Evolutionary conservation across 768 basidiomycete genomes (phyloP).

Genomic region (Podaxis rugospora): DNA sequence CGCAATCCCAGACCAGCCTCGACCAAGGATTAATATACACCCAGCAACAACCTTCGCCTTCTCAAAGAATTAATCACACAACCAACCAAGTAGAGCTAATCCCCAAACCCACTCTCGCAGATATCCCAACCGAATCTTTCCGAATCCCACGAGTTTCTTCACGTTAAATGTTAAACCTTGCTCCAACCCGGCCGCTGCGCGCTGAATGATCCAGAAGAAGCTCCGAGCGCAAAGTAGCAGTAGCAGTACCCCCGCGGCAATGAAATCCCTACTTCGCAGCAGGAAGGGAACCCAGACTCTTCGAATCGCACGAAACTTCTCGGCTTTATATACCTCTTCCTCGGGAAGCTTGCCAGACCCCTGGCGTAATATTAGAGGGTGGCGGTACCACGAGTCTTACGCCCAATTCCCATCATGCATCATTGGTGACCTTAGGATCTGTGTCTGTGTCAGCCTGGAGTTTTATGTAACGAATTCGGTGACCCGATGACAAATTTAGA

Average conservation of each 20-base stretch:
- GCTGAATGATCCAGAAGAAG: not conserved
- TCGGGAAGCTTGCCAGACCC: not conserved
- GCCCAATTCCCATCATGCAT: not conserved
- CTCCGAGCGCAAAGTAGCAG: not conserved
- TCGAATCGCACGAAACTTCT: not conserved
- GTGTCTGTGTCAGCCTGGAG: not conserved
- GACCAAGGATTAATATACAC: not conserved
- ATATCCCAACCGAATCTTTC: not conserved
- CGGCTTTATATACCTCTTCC: slow-evolving; percentile 5
- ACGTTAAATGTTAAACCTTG: not conserved
- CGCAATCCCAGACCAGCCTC: not conserved
- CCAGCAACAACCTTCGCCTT: not conserved
- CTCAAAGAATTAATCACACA: too few species aligned
- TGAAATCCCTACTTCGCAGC: not conserved
- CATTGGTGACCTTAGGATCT: not conserved
- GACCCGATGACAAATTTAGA: not conserved
- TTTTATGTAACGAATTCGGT: not conserved
- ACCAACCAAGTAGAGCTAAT: not conserved
- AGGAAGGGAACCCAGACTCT: not conserved
- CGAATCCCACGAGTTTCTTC: not conserved
- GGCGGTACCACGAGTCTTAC: not conserved
- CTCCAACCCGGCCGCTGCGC: not conserved
- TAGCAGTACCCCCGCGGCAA: slow-evolving; percentile 3
- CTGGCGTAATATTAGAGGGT: not conserved
- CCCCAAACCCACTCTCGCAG: not conserved